Percentiles rank a stretch among this genome's conserved stretches.
Conservation (phyloP, 1,284 basidiomycete species). For the Puccinia polysora region DNA sequence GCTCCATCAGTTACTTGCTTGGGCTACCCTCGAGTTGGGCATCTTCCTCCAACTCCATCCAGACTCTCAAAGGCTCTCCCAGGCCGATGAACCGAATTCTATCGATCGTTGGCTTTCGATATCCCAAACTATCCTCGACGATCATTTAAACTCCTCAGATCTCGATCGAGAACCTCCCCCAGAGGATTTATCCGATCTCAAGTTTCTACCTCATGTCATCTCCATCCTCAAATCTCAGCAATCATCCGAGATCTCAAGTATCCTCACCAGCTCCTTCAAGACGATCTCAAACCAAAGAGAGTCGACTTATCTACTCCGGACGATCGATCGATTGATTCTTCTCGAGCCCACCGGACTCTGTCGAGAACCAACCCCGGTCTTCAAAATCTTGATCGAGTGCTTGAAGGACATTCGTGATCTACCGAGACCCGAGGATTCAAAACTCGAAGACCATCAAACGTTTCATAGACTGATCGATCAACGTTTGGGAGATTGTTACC, state of each 20-base stretch:
- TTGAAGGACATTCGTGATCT: neutral
- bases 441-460: neutral
- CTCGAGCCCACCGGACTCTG: constrained; percentile 6
- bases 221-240: neutral
- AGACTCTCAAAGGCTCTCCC: neutral
- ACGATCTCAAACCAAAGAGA: neutral
- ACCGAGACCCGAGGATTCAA: neutral
- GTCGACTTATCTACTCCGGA: constrained; percentile 15
- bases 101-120: constrained; percentile 8
- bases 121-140: neutral
- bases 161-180: neutral
- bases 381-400: constrained; percentile 15
- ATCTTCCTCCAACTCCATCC: constrained; percentile 14
- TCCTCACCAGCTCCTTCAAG: neutral
- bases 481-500: constrained; percentile 18
- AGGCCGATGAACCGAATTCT: constrained; percentile 19
- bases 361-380: constrained; percentile 19
- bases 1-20: constrained; percentile 14
- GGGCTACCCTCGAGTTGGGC: constrained; percentile 18
- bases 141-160: neutral
- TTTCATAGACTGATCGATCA: constrained; percentile 12
- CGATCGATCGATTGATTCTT: constrained; percentile 23
- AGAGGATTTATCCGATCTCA: neutral
- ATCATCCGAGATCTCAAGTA: neutral
- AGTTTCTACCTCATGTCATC: neutral